These are phyloP conservation scores for Ziziphus jujuba DNA, from an alignment of 306 rosid species.

Conservation along the genomic window DNA sequence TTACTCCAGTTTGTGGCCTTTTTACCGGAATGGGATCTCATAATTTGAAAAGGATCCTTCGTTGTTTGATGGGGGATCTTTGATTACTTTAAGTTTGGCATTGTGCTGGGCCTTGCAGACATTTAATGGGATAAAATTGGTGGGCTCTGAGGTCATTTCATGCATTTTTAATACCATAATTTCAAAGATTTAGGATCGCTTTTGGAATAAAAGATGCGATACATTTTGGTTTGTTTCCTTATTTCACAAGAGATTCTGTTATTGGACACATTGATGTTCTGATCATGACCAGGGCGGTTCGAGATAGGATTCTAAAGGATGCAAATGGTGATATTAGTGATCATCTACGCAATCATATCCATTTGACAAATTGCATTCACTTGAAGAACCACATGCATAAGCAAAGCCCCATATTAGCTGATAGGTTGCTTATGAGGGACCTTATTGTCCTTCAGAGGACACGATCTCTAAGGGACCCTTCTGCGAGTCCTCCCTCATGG, in stretches of 20 bases:
- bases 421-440: slow-evolving; percentile 92
- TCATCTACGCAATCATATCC: slow-evolving; percentile 95
- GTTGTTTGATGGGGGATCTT: slow-evolving; percentile 22
- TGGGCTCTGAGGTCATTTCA: slow-evolving; percentile 14
- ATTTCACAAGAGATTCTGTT: slow-evolving; percentile 41
- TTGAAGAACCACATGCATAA: slow-evolving; percentile 99
- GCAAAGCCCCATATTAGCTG: slow-evolving; percentile 85
- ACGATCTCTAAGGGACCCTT: slow-evolving; percentile 90
- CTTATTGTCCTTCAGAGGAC: slow-evolving; percentile 89
- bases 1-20: slow-evolving; percentile 18
- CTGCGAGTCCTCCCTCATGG: slow-evolving; percentile 97
- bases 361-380: slow-evolving; percentile 97
- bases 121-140: slow-evolving; percentile 20
- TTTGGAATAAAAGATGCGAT: slow-evolving; percentile 46
- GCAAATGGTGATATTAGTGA: slow-evolving; percentile 96
- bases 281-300: slow-evolving; percentile 96
- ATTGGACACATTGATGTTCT: slow-evolving; percentile 44
- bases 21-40: slow-evolving; percentile 32
- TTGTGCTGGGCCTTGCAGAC: slow-evolving; percentile 26
- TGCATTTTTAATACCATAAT: slow-evolving; percentile 27
- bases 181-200: slow-evolving; percentile 28
- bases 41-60: slow-evolving; percentile 36
- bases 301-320: slow-evolving; percentile 89
- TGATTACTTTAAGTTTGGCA: slow-evolving; percentile 41
- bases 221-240: slow-evolving; percentile 37